Conservation (phyloP, 2,329 filamentous ascomycete species). For the Botryosphaeria agaves region DNA sequence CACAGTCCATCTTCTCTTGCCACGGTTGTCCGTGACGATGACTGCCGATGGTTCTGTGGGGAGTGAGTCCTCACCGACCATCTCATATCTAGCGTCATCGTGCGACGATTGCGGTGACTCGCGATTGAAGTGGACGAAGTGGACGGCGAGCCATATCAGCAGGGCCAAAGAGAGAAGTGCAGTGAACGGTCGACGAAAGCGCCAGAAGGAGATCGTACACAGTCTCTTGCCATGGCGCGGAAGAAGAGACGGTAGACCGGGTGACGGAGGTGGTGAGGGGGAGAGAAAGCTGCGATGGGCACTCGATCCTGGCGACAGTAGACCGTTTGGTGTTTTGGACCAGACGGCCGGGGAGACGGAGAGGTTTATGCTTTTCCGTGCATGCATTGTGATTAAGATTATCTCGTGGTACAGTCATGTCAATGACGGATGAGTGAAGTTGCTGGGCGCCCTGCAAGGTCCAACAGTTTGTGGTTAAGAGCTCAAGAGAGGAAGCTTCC, state of each 20-base stretch:
- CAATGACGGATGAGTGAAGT: no score
- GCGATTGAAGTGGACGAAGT: conserved; percentile 5
- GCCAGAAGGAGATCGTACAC: conserved; percentile 37
- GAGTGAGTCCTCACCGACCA: conserved; percentile 47
- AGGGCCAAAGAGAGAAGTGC: conserved; percentile 34
- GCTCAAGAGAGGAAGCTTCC: no score
- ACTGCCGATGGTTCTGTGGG: conserved; percentile 59
- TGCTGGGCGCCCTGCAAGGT: no score
- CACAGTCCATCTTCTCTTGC: conserved; percentile 60
- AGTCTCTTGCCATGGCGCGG: conserved; percentile 47
- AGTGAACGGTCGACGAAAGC: conserved; percentile 37
- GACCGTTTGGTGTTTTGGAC: conserved; percentile 14
- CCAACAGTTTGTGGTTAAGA: no score
- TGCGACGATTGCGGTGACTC: conserved; percentile 2
- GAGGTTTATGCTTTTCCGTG: conserved; percentile 27
- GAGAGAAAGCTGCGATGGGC: conserved; percentile 21
- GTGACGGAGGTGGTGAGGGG: conserved; percentile 53
- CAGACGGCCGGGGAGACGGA: conserved; percentile 25
- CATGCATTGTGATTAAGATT: no score
- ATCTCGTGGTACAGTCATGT: no score
- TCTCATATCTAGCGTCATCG: conserved; percentile 36
- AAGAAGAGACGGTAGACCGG: conserved; percentile 49
- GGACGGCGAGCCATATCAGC: conserved; percentile 32
- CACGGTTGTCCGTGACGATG: conserved; percentile 46
- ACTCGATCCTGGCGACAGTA: conserved; percentile 7